phyloP scores from a whole-genome alignment of 257 asterid species.

The Lycium ferocissimum region DNA sequence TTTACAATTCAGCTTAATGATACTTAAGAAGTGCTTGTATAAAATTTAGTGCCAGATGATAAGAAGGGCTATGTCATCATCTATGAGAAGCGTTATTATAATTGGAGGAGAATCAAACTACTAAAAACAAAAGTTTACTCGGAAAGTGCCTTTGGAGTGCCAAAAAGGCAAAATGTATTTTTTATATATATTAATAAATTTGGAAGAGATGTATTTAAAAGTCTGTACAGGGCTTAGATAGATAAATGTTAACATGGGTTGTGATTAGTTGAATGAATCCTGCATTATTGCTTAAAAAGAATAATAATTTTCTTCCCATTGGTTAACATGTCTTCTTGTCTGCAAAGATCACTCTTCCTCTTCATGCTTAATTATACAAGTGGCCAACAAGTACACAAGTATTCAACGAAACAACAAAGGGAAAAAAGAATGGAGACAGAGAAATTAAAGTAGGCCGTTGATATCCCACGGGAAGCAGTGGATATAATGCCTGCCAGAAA shows the following conservation, averaged over 20 bases:
- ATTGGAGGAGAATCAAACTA: not conserved
- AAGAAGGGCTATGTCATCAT: not conserved
- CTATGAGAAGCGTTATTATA: not conserved
- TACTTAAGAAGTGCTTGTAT: too few relatives aligned
- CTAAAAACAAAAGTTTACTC: not conserved
- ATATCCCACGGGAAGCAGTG: not conserved
- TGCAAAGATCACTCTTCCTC: slow-evolving; percentile 38
- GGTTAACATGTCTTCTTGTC: slow-evolving; percentile 57
- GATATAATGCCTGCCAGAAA: slow-evolving; percentile 47
- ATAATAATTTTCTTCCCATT: slow-evolving; percentile 39
- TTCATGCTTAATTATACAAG: slow-evolving; percentile 45
- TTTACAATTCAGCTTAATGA: too few relatives aligned
- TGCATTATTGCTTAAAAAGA: slow-evolving; percentile 58
- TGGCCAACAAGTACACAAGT: slow-evolving; percentile 77
- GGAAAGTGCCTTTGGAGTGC: slow-evolving; percentile 23
- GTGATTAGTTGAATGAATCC: slow-evolving; percentile 34
- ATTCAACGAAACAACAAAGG: slow-evolving; percentile 38
- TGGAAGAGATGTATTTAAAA: slow-evolving; percentile 39
- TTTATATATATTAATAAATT: not conserved
- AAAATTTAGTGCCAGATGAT: not conserved
- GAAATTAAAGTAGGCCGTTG: slow-evolving; percentile 24
- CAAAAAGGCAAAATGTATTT: slow-evolving; percentile 9
- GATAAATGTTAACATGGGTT: slow-evolving; percentile 36
- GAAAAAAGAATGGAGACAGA: not conserved
- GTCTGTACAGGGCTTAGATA: slow-evolving; percentile 41